Evolutionary conservation across 2,329 filamentous ascomycete species (phyloP).

Genomic region (Pestalotiopsis sp.): DNA sequence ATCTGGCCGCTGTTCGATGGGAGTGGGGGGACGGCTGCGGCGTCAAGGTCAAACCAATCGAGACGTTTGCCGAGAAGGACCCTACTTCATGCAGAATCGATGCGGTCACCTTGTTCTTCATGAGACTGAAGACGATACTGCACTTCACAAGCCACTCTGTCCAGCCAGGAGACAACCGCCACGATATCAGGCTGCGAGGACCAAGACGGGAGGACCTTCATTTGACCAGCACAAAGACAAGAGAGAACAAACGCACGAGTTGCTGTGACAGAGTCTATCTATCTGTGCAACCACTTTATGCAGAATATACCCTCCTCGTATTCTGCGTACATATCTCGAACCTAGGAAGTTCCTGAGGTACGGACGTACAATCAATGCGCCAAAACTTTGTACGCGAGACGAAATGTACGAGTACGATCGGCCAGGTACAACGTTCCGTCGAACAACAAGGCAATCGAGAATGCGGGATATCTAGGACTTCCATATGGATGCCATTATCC

Average conservation of each 20-base stretch:
- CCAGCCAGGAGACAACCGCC: not conserved
- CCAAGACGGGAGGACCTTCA: too few relatives aligned
- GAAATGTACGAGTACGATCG: not conserved
- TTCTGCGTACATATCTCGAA: too few relatives aligned
- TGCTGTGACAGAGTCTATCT: too few relatives aligned
- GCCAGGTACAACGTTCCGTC: not conserved
- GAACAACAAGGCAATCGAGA: not conserved
- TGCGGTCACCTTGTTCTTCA: not conserved
- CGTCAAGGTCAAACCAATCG: not conserved
- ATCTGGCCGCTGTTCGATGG: not conserved
- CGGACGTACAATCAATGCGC: too few relatives aligned
- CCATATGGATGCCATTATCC: not conserved
- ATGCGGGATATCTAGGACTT: not conserved
- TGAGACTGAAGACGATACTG: not conserved
- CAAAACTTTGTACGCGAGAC: too few relatives aligned
- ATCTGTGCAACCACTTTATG: too few relatives aligned
- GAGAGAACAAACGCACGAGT: too few relatives aligned
- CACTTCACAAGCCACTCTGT: not conserved
- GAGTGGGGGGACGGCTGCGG: not conserved
- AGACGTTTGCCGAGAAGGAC: not conserved
- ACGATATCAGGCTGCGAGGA: too few relatives aligned
- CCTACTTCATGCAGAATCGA: not conserved
- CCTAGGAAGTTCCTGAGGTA: too few relatives aligned
- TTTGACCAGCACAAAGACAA: too few relatives aligned
- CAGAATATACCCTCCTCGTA: too few relatives aligned